Evolutionary conservation across 441 rosid species (phyloP).

Genomic region (Kokia cookei): DNA sequence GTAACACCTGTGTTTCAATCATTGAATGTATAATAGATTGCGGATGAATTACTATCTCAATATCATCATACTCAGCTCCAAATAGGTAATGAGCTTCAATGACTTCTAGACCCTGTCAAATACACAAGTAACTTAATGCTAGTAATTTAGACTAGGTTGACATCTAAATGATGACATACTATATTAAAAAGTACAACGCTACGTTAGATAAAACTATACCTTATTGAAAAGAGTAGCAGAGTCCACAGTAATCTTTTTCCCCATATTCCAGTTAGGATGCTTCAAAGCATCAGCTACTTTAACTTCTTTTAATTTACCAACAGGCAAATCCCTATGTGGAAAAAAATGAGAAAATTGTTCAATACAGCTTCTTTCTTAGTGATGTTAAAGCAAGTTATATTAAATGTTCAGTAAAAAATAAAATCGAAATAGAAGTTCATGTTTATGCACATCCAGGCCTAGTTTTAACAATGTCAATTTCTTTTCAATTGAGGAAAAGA

Average conservation of each 20-base stretch:
- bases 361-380: neutral
- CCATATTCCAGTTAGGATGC: slow-evolving; percentile 96
- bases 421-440: neutral
- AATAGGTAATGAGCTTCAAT: slow-evolving; percentile 94
- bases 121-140: neutral
- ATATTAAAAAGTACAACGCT: neutral
- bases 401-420: neutral
- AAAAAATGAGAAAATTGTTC: slow-evolving; percentile 14
- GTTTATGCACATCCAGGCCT: neutral
- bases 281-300: slow-evolving; percentile 94
- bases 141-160: neutral
- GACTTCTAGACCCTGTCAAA: slow-evolving; percentile 81
- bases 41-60: slow-evolving; percentile 91
- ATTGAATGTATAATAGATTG: slow-evolving; percentile 89
- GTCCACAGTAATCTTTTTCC: slow-evolving; percentile 93
- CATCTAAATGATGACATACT: neutral
- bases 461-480: no score
- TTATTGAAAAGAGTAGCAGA: slow-evolving; percentile 96
- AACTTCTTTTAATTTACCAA: slow-evolving; percentile 81
- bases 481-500: neutral
- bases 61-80: slow-evolving; percentile 83
- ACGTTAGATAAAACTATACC: slow-evolving; percentile 31
- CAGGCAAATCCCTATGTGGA: slow-evolving; percentile 76
- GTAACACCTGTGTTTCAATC: slow-evolving; percentile 81
- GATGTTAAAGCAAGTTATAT: neutral